Percentiles rank a stretch among this genome's conserved stretches.
These are phyloP conservation scores for Aquanectria penicillioides DNA, from an alignment of 2,329 filamentous ascomycete genomes.

Conservation along the genomic window DNA sequence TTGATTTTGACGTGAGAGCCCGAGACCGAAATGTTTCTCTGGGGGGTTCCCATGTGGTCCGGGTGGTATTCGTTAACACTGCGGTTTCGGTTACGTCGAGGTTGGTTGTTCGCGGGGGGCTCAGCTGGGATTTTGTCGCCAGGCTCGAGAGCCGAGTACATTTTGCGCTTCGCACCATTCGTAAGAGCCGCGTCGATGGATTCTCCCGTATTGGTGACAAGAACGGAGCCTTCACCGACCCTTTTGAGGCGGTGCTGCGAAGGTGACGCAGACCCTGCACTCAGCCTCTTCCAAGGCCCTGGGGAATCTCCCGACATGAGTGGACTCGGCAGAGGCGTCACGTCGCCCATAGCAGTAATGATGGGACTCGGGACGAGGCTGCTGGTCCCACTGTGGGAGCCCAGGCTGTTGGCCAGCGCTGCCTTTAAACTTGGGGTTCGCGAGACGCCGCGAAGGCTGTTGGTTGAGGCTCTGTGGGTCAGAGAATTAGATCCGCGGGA, in stretches of 20 bases:
- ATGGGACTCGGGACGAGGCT: slow-evolving; percentile 78
- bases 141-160: slow-evolving; percentile 54
- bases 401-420: slow-evolving; percentile 60
- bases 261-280: slow-evolving; percentile 57
- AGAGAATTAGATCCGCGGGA: slow-evolving; percentile 41
- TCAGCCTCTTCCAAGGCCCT: slow-evolving; percentile 71
- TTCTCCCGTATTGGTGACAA: slow-evolving; percentile 63
- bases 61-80: slow-evolving; percentile 91
- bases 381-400: slow-evolving; percentile 65
- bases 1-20: slow-evolving; percentile 62
- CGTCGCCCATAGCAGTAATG: slow-evolving; percentile 78
- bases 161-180: slow-evolving; percentile 66
- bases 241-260: slow-evolving; percentile 42
- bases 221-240: slow-evolving; percentile 49
- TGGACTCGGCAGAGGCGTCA: slow-evolving; percentile 83
- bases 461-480: slow-evolving; percentile 43
- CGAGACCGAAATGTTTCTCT: slow-evolving; percentile 79
- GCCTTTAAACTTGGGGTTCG: slow-evolving; percentile 71
- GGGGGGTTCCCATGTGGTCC: slow-evolving; percentile 73
- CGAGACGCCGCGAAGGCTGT: slow-evolving; percentile 60
- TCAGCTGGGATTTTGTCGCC: slow-evolving; percentile 51
- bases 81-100: slow-evolving; percentile 73
- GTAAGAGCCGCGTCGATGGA: slow-evolving; percentile 61
- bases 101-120: slow-evolving; percentile 34
- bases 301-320: slow-evolving; percentile 73